These are phyloP conservation scores for Hemisphaericaspora subhashii DNA, from an alignment of 1,139 yeast genomes.

Conservation along the genomic window DNA sequence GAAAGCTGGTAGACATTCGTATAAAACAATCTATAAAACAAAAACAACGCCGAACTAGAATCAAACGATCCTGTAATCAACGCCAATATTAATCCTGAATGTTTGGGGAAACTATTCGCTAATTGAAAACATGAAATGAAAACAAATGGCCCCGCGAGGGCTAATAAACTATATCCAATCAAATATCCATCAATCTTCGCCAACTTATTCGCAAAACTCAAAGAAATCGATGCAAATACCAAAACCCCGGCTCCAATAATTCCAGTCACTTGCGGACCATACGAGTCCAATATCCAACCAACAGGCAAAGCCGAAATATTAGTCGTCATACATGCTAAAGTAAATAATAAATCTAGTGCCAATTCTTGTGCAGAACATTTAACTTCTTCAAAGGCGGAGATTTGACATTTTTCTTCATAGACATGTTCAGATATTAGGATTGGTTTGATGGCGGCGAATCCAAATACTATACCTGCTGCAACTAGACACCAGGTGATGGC, in stretches of 20 bases:
- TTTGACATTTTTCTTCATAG: conserved; percentile 60
- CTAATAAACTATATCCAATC: conserved; percentile 40
- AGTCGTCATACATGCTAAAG: conserved; percentile 85
- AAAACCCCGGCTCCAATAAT: conserved; percentile 66
- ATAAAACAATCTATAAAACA: conserved; percentile 64
- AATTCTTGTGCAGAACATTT: conserved; percentile 76
- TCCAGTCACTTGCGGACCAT: conserved; percentile 81
- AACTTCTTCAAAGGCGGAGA: conserved; percentile 16
- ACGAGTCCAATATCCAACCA: conserved; percentile 72
- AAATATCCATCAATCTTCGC: conserved; percentile 37
- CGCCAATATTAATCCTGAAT: conserved; percentile 45
- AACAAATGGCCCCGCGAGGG: conserved; percentile 49
- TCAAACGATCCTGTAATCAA: conserved; percentile 48
- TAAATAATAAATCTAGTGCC: conserved; percentile 76
- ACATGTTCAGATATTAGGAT: conserved; percentile 74
- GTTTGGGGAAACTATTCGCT: conserved; percentile 45
- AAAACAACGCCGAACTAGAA: conserved; percentile 45
- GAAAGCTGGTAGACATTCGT: conserved; percentile 36
- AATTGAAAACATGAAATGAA: conserved; percentile 48
- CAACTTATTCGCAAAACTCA: conserved; percentile 37
- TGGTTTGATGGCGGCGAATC: conserved; percentile 92
- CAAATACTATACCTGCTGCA: conserved; percentile 92
- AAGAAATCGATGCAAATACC: conserved; percentile 50
- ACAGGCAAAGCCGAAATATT: conserved; percentile 80
- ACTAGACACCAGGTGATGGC: conserved; percentile 84